Conservation (phyloP, 192 early-diverging fungal species). For the Lunasporangiospora selenospora region DNA sequence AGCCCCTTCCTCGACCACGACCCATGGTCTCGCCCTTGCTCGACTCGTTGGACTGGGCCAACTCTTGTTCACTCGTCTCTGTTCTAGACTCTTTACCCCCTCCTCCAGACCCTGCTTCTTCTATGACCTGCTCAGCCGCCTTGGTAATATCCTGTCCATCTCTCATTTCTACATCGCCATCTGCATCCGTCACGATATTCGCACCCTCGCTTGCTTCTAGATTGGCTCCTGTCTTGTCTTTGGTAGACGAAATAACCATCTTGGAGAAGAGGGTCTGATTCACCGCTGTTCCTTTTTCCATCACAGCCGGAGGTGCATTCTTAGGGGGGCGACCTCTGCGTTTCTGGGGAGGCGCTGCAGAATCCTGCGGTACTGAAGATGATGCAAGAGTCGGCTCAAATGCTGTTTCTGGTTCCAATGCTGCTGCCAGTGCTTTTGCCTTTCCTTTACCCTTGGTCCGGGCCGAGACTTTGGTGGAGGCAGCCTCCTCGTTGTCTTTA, state of each 20-base stretch:
- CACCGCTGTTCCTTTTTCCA: neutral
- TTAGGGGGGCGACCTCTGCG: constrained; percentile 9
- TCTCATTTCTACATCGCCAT: neutral
- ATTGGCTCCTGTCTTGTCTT: neutral
- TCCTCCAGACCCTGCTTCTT: neutral
- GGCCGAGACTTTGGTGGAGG: neutral
- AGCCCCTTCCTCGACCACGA: neutral
- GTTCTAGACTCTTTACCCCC: neutral
- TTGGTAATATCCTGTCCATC: neutral
- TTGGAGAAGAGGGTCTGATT: constrained; percentile 1
- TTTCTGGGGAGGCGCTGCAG: no score
- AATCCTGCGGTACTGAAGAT: no score
- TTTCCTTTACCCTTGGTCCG: no score
- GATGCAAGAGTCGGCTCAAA: no score
- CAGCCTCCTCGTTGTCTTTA: neutral
- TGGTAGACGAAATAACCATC: neutral
- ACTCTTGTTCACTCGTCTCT: neutral
- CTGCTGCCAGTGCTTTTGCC: neutral
- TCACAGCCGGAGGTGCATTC: neutral
- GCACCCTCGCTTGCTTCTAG: neutral
- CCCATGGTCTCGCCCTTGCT: neutral
- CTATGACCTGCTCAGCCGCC: neutral
- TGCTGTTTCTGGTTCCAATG: neutral
- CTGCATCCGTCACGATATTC: neutral
- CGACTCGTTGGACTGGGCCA: neutral